These are phyloP conservation scores for Aspergillus sergii DNA, from an alignment of 2,329 filamentous ascomycete species.

Conservation along the genomic window DNA sequence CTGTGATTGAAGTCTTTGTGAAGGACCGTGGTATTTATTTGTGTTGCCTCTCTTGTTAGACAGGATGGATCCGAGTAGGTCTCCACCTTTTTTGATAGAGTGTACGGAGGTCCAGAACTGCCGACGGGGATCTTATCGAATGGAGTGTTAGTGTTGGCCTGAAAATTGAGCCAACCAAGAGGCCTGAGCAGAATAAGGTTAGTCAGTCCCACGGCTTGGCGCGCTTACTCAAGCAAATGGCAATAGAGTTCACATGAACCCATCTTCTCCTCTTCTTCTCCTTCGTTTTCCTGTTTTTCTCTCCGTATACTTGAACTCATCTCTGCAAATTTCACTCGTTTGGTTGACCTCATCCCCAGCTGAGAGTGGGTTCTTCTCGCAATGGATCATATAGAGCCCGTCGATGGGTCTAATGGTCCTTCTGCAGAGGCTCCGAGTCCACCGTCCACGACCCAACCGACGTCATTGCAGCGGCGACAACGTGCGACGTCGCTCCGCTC, in stretches of 20 bases:
- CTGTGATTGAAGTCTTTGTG: not conserved
- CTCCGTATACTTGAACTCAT: not conserved
- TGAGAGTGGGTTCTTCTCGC: constrained; percentile 2
- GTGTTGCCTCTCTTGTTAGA: not conserved
- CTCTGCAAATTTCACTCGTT: not conserved
- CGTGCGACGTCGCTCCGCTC: constrained; percentile 27
- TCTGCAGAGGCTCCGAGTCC: constrained; percentile 10
- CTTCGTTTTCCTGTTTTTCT: constrained; percentile 5
- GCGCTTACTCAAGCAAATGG: not conserved
- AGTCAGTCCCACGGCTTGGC: constrained; percentile 5
- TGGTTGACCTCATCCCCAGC: not conserved
- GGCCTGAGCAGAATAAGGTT: not conserved
- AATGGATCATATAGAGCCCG: constrained; percentile 45
- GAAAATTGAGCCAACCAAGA: not conserved
- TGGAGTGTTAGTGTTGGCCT: not conserved
- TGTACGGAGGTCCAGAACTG: not conserved
- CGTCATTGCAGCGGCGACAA: constrained; percentile 24
- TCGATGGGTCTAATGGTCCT: constrained; percentile 24
- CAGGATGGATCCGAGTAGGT: not conserved
- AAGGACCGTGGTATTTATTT: not conserved
- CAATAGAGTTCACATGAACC: not conserved
- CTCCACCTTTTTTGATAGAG: not conserved
- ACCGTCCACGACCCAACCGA: constrained; percentile 20
- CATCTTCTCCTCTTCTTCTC: not conserved
- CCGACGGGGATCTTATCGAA: too few species aligned